Evolutionary conservation across 352 stramenopile species (phyloP).

Genomic region (Achlya hypogyna): DNA sequence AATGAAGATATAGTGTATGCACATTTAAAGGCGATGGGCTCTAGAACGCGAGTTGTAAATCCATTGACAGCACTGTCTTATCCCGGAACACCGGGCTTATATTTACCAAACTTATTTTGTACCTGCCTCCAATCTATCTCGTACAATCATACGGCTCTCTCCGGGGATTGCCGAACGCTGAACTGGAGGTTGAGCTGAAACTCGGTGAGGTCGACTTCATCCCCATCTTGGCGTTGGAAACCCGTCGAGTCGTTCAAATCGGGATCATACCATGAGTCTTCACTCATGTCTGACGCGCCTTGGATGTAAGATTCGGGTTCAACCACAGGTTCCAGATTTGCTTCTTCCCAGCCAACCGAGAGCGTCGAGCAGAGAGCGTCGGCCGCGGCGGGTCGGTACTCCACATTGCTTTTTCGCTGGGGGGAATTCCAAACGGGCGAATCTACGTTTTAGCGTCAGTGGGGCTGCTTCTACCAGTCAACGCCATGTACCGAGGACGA

Average conservation of each 20-base stretch:
- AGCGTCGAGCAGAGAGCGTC: not conserved
- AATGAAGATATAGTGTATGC: no score
- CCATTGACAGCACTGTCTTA: no score
- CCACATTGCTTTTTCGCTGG: not conserved
- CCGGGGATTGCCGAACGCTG: not conserved
- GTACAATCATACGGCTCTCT: not conserved
- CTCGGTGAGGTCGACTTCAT: not conserved
- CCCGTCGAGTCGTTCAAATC: not conserved
- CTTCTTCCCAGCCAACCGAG: not conserved
- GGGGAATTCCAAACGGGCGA: not conserved
- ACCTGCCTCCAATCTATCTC: no score
- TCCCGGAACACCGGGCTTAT: no score
- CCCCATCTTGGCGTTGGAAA: not conserved
- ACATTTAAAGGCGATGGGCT: no score
- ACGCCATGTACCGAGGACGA: not conserved
- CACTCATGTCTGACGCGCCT: not conserved
- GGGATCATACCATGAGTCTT: constrained; percentile 5
- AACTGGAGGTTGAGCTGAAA: constrained; percentile 5
- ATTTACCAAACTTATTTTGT: no score
- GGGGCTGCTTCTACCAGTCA: not conserved
- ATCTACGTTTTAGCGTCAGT: not conserved
- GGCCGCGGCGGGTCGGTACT: not conserved
- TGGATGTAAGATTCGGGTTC: not conserved
- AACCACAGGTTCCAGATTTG: not conserved
- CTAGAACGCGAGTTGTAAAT: no score